These are phyloP conservation scores for Obba rivulosa DNA, from an alignment of 768 basidiomycete genomes.

Conservation along the genomic window DNA sequence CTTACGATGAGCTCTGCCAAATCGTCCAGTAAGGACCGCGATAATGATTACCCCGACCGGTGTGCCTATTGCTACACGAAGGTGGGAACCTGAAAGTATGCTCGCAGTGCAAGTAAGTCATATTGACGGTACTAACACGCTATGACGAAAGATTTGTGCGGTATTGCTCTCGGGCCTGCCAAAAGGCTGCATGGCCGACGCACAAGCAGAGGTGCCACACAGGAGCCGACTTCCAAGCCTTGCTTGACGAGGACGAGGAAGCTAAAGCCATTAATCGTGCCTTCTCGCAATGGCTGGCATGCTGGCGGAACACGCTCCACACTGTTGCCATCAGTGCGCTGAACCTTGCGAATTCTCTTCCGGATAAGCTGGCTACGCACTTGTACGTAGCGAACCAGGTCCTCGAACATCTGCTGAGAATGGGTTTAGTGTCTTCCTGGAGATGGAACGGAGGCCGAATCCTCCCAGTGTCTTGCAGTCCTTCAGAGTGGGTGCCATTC, in stretches of 20 bases:
- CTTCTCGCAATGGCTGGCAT: conserved; percentile 23
- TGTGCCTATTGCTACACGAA: conserved; percentile 6
- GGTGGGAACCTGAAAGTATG: conserved; percentile 5
- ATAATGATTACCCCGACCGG: background rate
- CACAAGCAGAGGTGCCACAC: conserved; percentile 19
- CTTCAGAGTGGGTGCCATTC: conserved; percentile 16
- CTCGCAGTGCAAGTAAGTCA: background rate
- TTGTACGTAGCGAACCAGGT: conserved; percentile 6
- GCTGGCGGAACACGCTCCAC: conserved; percentile 18
- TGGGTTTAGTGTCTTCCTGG: conserved; percentile 14
- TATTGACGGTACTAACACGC: background rate
- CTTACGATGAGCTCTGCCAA: background rate
- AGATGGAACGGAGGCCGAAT: conserved; percentile 15
- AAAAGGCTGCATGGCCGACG: conserved; percentile 24
- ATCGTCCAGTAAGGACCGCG: no score
- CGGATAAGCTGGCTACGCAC: conserved; percentile 22
- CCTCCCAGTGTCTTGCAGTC: conserved; percentile 11
- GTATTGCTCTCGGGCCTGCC: conserved; percentile 26
- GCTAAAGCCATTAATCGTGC: conserved; percentile 15
- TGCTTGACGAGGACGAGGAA: conserved; percentile 9
- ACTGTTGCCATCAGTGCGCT: conserved; percentile 18
- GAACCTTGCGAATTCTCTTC: conserved; percentile 22
- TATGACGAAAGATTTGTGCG: conserved; percentile 17
- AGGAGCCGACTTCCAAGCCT: conserved; percentile 8
- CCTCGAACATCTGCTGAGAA: background rate